These are phyloP conservation scores for Hippophae gyantsensis DNA, from an alignment of 306 rosid genomes.

Conservation along the genomic window DNA sequence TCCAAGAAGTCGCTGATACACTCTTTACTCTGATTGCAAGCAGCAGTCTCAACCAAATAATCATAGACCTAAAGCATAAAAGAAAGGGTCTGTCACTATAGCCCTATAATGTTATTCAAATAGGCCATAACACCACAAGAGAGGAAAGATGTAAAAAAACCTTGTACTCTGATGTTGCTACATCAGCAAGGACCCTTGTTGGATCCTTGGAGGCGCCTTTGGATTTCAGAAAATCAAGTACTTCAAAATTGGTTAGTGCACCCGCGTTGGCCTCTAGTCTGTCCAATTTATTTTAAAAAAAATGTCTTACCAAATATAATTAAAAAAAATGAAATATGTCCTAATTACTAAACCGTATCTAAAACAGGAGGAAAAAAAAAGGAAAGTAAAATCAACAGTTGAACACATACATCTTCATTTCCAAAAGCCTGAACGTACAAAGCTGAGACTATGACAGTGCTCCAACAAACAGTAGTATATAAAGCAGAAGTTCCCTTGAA, in stretches of 20 bases:
- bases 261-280: slow-evolving; percentile 53
- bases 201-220: slow-evolving; percentile 68
- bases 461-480: too few relatives aligned
- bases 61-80: slow-evolving; percentile 46
- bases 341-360: too few relatives aligned
- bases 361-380: too few relatives aligned
- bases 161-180: slow-evolving; percentile 60
- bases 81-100: neutral
- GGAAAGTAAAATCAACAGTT: too few relatives aligned
- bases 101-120: neutral
- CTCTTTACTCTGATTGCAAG: slow-evolving; percentile 46
- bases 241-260: slow-evolving; percentile 63
- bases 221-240: slow-evolving; percentile 52
- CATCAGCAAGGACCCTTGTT: slow-evolving; percentile 51
- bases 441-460: too few relatives aligned
- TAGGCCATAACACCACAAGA: neutral
- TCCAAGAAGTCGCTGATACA: slow-evolving; percentile 36
- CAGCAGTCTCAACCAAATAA: slow-evolving; percentile 50
- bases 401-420: too few relatives aligned
- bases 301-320: neutral
- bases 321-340: too few relatives aligned
- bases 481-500: too few relatives aligned
- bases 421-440: too few relatives aligned
- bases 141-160: slow-evolving; percentile 23
- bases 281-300: slow-evolving; percentile 1